Base-by-base conservation (phyloP, 306 rosid species). In the Amphicarpaea edgeworthii region DNA sequence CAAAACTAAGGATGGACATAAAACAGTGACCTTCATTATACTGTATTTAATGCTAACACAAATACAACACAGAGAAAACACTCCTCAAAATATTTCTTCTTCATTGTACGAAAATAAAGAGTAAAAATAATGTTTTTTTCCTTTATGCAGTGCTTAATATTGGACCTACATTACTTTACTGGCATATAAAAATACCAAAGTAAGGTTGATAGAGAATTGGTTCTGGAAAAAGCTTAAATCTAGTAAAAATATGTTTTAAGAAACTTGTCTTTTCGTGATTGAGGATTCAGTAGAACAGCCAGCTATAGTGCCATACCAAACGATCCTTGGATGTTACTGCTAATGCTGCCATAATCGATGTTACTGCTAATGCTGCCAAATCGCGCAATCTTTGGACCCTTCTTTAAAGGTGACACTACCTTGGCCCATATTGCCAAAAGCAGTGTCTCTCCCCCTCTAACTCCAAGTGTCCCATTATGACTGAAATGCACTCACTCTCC, bases 371-470 rank as follows among this genome's bases (percentile, higher is more conserved):
- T 63, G 40, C 12, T 63, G 54, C 64, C 41, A 53, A 32, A 43
- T 9, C 17, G 70, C 64, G 72, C 54, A 77, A 23, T 11, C 16
- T 66, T 72, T 66, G 83, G 79, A 77, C 72, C 79, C 53, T 72
- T 67, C 19, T n/a, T 66, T 47, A 82, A 65, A 55, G 54, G 21
- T 59, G 65, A 47, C 58, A 40, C 54, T 12, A 28, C 0, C 11
- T 64, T 55, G 79, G 28, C 53, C 76, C 73, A 20, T 82, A 47
- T 47, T 38, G 65, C 51, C 71, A 26, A 69, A 74, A 67, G 57
- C 58, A 34, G 19, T 62, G 77, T 79, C 73, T 37, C 66, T 42
- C 53, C 51, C 50, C 59, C 41, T 55, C 43, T 34, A 63, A 46
- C 21, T 73, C 68, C 63, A 72, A 32, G 7, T 76, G 78, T 72